A percentile compares a stretch with the other conserved stretches of the same genome.
phyloP scores from a whole-genome alignment of 2,329 filamentous ascomycete genomes.

The Dothidotthia symphoricarpi region DNA sequence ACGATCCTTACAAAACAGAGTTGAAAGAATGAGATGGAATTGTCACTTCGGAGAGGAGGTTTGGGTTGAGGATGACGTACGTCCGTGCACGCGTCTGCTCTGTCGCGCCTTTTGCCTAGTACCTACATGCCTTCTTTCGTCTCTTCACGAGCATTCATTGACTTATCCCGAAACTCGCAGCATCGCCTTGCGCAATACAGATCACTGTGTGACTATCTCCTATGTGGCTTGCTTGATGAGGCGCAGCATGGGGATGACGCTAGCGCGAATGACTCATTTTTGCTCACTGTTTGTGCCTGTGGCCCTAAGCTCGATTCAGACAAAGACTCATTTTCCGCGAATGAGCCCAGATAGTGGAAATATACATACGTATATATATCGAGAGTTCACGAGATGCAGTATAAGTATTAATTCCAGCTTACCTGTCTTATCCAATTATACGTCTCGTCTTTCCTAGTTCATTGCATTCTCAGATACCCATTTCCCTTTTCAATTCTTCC shows the following conservation, averaged over 20 bases:
- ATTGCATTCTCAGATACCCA: slow-evolving; percentile 10
- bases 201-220: no score
- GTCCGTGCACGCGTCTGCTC: no score
- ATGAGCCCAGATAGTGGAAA: neutral
- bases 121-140: no score
- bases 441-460: neutral
- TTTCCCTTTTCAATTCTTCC: slow-evolving; percentile 1
- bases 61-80: no score
- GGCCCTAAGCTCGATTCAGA: slow-evolving; percentile 16
- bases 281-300: slow-evolving; percentile 9
- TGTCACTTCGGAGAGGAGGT: no score
- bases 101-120: no score
- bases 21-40: no score
- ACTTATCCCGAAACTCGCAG: no score
- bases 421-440: neutral
- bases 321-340: slow-evolving; percentile 4
- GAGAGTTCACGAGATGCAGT: neutral
- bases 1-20: no score
- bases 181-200: no score
- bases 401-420: slow-evolving; percentile 2
- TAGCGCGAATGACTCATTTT: slow-evolving; percentile 31
- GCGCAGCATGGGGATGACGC: slow-evolving; percentile 11
- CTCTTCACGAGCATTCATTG: no score
- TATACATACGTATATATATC: neutral
- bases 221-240: slow-evolving; percentile 7